Percentiles rank a stretch among this genome's conserved stretches.
phyloP scores from a whole-genome alignment of 2,329 filamentous ascomycete genomes.

The Alternaria tenuissima region DNA sequence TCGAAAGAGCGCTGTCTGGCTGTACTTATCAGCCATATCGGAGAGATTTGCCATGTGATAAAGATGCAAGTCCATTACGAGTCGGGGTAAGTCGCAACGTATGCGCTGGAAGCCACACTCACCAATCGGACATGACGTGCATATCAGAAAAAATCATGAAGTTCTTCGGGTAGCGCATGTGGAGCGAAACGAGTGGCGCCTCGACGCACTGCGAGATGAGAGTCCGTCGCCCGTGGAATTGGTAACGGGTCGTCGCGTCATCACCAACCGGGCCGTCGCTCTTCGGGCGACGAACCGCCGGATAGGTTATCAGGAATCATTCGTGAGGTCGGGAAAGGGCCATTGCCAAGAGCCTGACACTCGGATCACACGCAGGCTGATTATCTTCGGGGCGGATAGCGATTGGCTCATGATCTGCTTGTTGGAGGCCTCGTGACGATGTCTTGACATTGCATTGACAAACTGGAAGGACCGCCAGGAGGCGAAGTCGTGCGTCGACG shows the following conservation, averaged over 20 bases:
- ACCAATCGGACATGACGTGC: neutral
- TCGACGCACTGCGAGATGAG: neutral
- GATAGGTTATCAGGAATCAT: slow-evolving; percentile 8
- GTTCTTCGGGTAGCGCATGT: neutral
- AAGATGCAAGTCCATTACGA: neutral
- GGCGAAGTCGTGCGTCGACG: slow-evolving; percentile 24
- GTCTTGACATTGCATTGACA: slow-evolving; percentile 19
- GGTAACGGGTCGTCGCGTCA: slow-evolving; percentile 10
- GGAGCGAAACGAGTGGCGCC: neutral
- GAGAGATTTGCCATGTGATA: neutral
- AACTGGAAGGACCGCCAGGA: neutral
- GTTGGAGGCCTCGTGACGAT: slow-evolving; percentile 22
- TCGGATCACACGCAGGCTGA: slow-evolving; percentile 6
- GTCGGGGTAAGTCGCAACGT: neutral
- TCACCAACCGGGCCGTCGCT: slow-evolving; percentile 24
- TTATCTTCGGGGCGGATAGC: slow-evolving; percentile 11
- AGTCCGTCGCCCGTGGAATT: neutral
- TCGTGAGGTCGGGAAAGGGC: neutral
- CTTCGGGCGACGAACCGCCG: slow-evolving; percentile 13
- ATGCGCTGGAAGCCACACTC: neutral
- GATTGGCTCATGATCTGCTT: slow-evolving; percentile 20
- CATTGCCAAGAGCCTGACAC: slow-evolving; percentile 12
- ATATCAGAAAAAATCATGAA: neutral
- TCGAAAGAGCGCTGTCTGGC: neutral
- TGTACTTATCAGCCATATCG: neutral